Percentiles rank a stretch among this genome's conserved stretches.
Evolutionary conservation across 108 stramenopile genomes (phyloP).

Genomic region (Licmophora abbreviata): DNA sequence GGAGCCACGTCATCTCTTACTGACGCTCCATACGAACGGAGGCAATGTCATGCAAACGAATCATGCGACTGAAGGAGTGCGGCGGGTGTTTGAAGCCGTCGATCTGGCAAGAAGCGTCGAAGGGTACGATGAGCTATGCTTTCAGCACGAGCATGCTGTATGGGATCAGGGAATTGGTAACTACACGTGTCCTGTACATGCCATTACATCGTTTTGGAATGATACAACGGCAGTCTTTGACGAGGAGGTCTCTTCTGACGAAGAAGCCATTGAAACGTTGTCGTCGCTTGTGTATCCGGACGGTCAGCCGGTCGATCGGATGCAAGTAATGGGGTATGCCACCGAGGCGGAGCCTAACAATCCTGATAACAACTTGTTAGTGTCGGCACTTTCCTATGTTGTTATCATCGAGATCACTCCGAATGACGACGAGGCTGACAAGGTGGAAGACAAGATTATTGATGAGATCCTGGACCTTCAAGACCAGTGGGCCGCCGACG

Average conservation of each 20-base stretch:
- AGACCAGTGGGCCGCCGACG: background rate
- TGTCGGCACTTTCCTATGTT: slow-evolving; percentile 2
- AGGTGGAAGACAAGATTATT: background rate
- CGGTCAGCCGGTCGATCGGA: slow-evolving; percentile 1
- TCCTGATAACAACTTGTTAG: slow-evolving; percentile 2
- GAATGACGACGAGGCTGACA: slow-evolving; percentile 2
- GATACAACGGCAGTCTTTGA: slow-evolving; percentile 11
- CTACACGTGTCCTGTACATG: slow-evolving; percentile 11
- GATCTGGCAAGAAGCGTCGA: background rate
- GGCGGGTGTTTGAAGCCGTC: slow-evolving; percentile 4
- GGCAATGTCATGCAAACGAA: slow-evolving; percentile 13
- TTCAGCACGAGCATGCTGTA: too few species aligned
- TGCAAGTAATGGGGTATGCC: slow-evolving; percentile 3
- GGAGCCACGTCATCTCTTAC: slow-evolving; percentile 2
- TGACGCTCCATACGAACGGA: slow-evolving; percentile 11
- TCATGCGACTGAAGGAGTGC: slow-evolving; percentile 1
- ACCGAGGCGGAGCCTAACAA: background rate
- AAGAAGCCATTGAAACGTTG: slow-evolving; percentile 4
- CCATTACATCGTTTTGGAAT: slow-evolving; percentile 12
- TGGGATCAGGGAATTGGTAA: background rate
- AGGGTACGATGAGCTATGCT: slow-evolving; percentile 8
- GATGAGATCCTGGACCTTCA: background rate
- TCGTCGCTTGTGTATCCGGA: slow-evolving; percentile 5
- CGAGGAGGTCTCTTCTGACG: slow-evolving; percentile 1
- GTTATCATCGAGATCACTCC: slow-evolving; percentile 10